Base-by-base conservation (phyloP, 225 moss, liverwort and hornwort genomes). In the Sphagnum contortum region DNA sequence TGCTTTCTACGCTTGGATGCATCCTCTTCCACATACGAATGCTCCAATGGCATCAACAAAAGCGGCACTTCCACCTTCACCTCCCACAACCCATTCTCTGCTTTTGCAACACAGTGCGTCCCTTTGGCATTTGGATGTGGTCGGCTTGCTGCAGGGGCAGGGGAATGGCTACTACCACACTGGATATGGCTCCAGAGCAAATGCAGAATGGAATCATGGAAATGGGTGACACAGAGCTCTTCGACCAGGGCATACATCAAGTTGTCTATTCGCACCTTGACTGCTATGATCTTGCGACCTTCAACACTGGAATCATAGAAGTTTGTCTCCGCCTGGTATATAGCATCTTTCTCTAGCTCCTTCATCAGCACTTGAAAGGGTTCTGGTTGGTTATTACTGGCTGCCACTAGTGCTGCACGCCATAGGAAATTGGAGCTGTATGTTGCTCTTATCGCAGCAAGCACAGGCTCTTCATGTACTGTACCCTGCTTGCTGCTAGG, bases 21-120 rank as follows among this genome's bases (percentile, higher is more conserved):
- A 13, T 83, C 60, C 69, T 76, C 73, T 2, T 76, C 73, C 66
- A 63, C 75, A 53, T 79, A 48, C n/a, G 79, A 71, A 64, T 83
- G 76, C 71, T 83, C 83, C 2, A 83, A 73, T 0, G 83, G 83
- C 83, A 83, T 83, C 79, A 79, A 71, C 49, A 83, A 46, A 6
- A 83, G 53, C 2, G 83, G 83, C 9, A 83, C 83, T 59, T 76
- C 83, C 64, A 83, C 58, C 45, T 79, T 73, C 79, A 79, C 71
- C 66, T 79, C 79, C 83, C 83, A 83, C 13, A 83, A 76, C 2
- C 82, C 82, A 45, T 79, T 79, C 3, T 73, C 73, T 4, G 76
- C 79, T 69, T 76, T 69, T 2, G 79, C 83, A 10, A 72, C 73
- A 44, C 83, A 83, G 4, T 79, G 68, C 2, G 79, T 75, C 3